These are phyloP conservation scores for Pueraria montana DNA, from an alignment of 306 rosid genomes.

Conservation along the genomic window DNA sequence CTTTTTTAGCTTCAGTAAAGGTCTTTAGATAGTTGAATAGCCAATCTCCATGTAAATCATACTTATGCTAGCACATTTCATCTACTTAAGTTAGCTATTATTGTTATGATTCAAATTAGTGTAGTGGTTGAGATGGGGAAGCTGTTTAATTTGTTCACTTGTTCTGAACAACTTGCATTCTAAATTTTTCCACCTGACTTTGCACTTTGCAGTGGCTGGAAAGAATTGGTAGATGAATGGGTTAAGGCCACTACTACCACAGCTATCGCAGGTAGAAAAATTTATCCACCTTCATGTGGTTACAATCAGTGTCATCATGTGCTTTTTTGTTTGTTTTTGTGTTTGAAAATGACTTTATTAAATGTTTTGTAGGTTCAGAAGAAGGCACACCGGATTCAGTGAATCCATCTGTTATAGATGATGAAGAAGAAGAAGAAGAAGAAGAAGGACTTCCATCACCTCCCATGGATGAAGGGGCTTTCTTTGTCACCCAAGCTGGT, in stretches of 20 bases:
- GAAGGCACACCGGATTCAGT: slow-evolving; percentile 81
- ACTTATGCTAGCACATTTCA: background rate
- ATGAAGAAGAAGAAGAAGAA: slow-evolving; percentile 30
- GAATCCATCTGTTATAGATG: slow-evolving; percentile 69
- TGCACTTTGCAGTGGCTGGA: slow-evolving; percentile 79
- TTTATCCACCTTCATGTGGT: slow-evolving; percentile 23
- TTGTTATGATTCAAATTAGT: background rate
- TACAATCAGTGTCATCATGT: background rate
- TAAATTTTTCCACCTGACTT: slow-evolving; percentile 34
- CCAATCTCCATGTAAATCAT: slow-evolving; percentile 6
- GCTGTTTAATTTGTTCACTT: slow-evolving; percentile 17
- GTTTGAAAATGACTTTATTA: slow-evolving; percentile 19
- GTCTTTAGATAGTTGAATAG: slow-evolving; percentile 9
- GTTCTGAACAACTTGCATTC: slow-evolving; percentile 33
- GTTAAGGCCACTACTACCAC: slow-evolving; percentile 60
- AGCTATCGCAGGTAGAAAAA: slow-evolving; percentile 54
- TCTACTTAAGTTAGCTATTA: background rate
- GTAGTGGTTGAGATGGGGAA: slow-evolving; percentile 1
- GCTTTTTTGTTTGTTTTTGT: background rate
- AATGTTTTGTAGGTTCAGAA: slow-evolving; percentile 57
- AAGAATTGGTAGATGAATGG: slow-evolving; percentile 85
- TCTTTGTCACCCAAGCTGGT: slow-evolving; percentile 68
- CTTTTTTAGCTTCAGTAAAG: slow-evolving; percentile 7
- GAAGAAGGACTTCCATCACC: slow-evolving; percentile 94
- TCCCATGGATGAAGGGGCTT: slow-evolving; percentile 87